Evolutionary conservation across 2,329 filamentous ascomycete genomes (phyloP).

Genomic region (Hypomyces perniciosus): DNA sequence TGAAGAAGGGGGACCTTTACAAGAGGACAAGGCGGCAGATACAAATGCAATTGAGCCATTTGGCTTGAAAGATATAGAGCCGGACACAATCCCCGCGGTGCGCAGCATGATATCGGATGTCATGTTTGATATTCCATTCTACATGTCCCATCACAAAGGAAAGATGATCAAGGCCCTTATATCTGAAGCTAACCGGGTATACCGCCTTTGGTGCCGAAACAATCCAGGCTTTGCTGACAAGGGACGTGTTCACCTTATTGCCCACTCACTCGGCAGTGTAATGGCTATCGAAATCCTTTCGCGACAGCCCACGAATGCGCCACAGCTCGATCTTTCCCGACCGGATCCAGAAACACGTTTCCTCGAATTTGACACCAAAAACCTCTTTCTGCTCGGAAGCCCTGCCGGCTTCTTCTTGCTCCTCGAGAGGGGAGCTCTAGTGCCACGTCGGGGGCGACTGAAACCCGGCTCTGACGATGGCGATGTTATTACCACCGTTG

Average conservation of each 20-base stretch:
- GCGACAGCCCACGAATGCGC: slow-evolving; percentile 71
- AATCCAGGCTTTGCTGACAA: slow-evolving; percentile 77
- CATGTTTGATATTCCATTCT: slow-evolving; percentile 97
- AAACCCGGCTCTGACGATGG: slow-evolving; percentile 69
- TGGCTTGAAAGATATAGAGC: slow-evolving; percentile 81
- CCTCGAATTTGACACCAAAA: slow-evolving; percentile 89
- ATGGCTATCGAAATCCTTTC: slow-evolving; percentile 93
- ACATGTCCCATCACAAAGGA: slow-evolving; percentile 90
- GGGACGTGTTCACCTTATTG: slow-evolving; percentile 86
- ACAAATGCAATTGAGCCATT: slow-evolving; percentile 50
- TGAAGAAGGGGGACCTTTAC: slow-evolving; percentile 66
- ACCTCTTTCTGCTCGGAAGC: slow-evolving; percentile 83
- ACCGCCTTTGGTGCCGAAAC: slow-evolving; percentile 87
- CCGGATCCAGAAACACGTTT: slow-evolving; percentile 45
- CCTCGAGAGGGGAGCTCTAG: slow-evolving; percentile 64
- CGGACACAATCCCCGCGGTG: slow-evolving; percentile 83
- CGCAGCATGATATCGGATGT: slow-evolving; percentile 92
- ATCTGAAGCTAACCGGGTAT: slow-evolving; percentile 90
- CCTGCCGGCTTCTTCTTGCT: slow-evolving; percentile 90
- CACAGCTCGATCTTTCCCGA: slow-evolving; percentile 40
- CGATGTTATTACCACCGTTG: slow-evolving; percentile 55
- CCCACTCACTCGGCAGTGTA: slow-evolving; percentile 86
- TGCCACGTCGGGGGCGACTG: slow-evolving; percentile 67
- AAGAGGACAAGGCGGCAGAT: slow-evolving; percentile 46
- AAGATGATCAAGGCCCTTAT: slow-evolving; percentile 92